Percentiles rank a stretch among this genome's conserved stretches.
Conservation (phyloP, 2,329 filamentous ascomycete genomes). For the Elsinoe arachidis region DNA sequence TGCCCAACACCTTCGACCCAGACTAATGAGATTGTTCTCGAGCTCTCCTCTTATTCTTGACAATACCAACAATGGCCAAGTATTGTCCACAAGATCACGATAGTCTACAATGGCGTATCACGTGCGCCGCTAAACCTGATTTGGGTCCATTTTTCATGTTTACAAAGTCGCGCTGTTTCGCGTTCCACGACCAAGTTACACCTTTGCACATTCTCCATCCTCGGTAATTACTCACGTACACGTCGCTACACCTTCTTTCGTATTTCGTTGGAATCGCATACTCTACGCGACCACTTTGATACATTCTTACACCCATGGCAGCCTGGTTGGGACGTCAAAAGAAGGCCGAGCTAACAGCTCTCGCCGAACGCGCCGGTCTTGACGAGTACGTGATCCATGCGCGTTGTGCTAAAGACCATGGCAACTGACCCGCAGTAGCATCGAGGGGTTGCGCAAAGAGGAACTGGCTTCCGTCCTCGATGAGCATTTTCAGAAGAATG, state of each 20-base stretch:
- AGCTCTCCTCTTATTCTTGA: too few species aligned
- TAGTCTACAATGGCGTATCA: neutral
- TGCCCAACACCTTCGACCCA: too few species aligned
- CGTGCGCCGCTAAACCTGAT: conserved; percentile 13
- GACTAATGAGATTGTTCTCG: too few species aligned
- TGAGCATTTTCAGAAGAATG: conserved; percentile 61
- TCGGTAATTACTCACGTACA: neutral
- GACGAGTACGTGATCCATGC: conserved; percentile 53
- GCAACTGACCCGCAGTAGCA: conserved; percentile 5
- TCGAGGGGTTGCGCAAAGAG: conserved; percentile 43
- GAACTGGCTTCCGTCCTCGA: conserved; percentile 72
- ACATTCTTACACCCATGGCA: conserved; percentile 47
- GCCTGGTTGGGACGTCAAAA: conserved; percentile 73
- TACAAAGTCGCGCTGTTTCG: conserved; percentile 11
- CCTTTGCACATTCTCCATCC: neutral
- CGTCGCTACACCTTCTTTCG: neutral
- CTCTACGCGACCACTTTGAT: conserved; percentile 36
- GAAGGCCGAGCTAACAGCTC: conserved; percentile 68
- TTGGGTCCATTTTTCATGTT: neutral
- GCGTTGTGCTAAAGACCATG: conserved; percentile 1
- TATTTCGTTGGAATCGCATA: conserved; percentile 36
- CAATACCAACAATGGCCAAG: neutral
- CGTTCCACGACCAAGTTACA: neutral
- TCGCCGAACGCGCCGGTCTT: conserved; percentile 63
- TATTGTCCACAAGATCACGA: neutral